Evolutionary conservation across 495 filamentous ascomycete genomes (phyloP).

Genomic region (Endocarpon pusillum): DNA sequence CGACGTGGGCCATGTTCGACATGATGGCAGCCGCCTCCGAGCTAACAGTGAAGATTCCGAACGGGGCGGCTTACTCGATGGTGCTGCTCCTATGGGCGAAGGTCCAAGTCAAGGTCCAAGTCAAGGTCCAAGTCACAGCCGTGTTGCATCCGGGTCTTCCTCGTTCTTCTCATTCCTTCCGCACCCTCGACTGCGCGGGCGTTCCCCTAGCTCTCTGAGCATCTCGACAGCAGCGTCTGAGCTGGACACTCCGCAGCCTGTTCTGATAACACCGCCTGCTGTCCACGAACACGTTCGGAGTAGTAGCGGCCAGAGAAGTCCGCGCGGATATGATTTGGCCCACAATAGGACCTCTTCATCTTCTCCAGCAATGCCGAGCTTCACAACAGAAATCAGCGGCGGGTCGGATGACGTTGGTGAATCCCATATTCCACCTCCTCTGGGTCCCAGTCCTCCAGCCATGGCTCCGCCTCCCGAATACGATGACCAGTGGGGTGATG

Average conservation of each 20-base stretch:
- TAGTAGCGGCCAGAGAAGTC: background rate
- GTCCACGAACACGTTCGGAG: background rate
- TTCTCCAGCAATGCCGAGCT: no score
- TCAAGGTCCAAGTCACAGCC: background rate
- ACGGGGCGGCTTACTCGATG: conserved; percentile 42
- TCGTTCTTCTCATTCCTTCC: background rate
- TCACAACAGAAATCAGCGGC: no score
- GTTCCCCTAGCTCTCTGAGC: background rate
- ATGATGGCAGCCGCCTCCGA: conserved; percentile 75
- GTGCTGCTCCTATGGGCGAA: conserved; percentile 40
- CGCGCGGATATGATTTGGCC: no score
- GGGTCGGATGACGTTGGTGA: background rate
- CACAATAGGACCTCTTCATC: no score
- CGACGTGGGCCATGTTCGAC: conserved; percentile 67
- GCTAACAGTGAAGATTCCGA: conserved; percentile 51
- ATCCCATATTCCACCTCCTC: background rate
- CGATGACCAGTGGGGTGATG: conserved; percentile 33
- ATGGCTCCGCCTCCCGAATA: conserved; percentile 34
- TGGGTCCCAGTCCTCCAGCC: conserved; percentile 34
- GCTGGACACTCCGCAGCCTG: background rate
- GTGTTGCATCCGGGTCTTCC: background rate
- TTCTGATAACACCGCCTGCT: background rate
- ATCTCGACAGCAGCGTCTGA: conserved; percentile 1
- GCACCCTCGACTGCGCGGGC: background rate
- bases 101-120: background rate